These are phyloP conservation scores for Xylariaceae sp. DNA, from an alignment of 2,329 filamentous ascomycete genomes.

Conservation along the genomic window DNA sequence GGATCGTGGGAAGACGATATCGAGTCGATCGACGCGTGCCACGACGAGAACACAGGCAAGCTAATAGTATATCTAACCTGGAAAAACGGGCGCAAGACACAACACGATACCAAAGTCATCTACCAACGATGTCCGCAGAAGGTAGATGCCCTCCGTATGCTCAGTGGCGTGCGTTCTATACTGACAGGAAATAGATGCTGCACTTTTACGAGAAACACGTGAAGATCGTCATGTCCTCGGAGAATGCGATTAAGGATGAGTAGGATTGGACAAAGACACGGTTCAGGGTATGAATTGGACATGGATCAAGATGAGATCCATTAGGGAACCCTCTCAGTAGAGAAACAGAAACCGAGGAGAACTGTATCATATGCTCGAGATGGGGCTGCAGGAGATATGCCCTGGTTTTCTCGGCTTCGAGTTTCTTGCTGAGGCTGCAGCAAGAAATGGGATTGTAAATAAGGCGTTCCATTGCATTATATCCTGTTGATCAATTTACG, in stretches of 20 bases:
- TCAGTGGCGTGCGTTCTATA: background rate
- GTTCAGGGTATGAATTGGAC: too few species aligned
- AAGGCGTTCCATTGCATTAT: too few species aligned
- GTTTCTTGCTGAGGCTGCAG: too few species aligned
- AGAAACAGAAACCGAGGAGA: too few species aligned
- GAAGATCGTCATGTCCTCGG: slow-evolving; percentile 44
- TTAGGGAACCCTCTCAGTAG: too few species aligned
- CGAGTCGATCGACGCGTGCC: slow-evolving; percentile 65
- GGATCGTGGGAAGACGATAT: slow-evolving; percentile 77
- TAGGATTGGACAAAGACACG: background rate
- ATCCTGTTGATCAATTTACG: too few species aligned
- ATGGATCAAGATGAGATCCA: too few species aligned
- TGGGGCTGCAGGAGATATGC: too few species aligned
- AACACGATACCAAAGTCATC: slow-evolving; percentile 63
- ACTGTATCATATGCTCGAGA: too few species aligned
- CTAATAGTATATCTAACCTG: slow-evolving; percentile 68
- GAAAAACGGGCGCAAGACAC: slow-evolving; percentile 69
- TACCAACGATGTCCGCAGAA: slow-evolving; percentile 77
- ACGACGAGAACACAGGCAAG: slow-evolving; percentile 56
- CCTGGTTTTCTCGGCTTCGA: too few species aligned
- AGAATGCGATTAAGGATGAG: slow-evolving; percentile 13
- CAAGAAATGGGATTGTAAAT: too few species aligned
- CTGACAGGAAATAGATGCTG: slow-evolving; percentile 44
- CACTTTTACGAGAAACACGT: slow-evolving; percentile 57
- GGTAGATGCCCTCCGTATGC: slow-evolving; percentile 36